Conservation (phyloP, 192 early-diverging fungal species). For the Coemansia sp. region DNA sequence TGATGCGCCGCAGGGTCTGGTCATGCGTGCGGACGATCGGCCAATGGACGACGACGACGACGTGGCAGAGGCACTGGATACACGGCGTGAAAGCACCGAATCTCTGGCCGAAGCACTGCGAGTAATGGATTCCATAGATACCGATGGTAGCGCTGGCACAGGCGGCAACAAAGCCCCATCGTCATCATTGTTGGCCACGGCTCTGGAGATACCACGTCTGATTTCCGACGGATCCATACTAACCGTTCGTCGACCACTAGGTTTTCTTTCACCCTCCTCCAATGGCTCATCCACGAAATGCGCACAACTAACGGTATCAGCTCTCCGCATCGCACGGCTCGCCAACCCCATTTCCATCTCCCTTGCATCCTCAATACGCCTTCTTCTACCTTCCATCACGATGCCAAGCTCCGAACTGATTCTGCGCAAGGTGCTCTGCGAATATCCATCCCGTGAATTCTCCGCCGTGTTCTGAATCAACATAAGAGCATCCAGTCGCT, state of each 20-base stretch:
- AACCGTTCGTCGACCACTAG: constrained; percentile 11
- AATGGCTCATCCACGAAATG: too few relatives aligned
- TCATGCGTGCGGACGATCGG: constrained; percentile 6
- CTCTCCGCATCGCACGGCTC: neutral
- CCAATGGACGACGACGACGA: constrained; percentile 11
- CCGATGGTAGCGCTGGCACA: neutral
- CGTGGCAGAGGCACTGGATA: constrained; percentile 3
- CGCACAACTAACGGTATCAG: neutral
- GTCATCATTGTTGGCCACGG: neutral
- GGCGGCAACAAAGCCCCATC: neutral
- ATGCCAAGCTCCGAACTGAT: constrained; percentile 51
- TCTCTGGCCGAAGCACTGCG: neutral
- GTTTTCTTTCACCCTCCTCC: too few relatives aligned
- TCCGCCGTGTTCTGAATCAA: constrained; percentile 52
- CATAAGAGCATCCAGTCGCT: constrained; percentile 42
- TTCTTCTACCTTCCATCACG: constrained; percentile 29
- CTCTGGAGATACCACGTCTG: constrained; percentile 3
- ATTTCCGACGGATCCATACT: constrained; percentile 30
- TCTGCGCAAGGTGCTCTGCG: constrained; percentile 38
- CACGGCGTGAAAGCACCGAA: neutral
- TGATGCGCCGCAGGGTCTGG: neutral
- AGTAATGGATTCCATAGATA: neutral
- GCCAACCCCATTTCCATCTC: neutral
- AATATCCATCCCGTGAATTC: constrained; percentile 51
- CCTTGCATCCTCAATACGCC: constrained; percentile 21